These are phyloP conservation scores for Paecilomyces formosus DNA, from an alignment of 2,329 filamentous ascomycete genomes.

Conservation along the genomic window DNA sequence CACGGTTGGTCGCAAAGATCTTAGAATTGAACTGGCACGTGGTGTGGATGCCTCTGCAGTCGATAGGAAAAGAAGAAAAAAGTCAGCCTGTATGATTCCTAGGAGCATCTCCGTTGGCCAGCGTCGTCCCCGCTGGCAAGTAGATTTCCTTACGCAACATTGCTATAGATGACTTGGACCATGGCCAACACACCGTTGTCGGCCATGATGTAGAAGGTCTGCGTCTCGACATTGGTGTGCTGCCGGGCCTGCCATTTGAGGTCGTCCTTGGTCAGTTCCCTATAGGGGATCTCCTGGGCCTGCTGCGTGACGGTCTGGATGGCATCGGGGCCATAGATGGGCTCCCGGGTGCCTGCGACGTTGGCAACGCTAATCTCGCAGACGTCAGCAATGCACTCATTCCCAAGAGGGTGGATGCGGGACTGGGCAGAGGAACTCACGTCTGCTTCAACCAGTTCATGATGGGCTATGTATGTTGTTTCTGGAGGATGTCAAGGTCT, in stretches of 20 bases:
- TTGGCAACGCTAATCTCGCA: conserved; percentile 48
- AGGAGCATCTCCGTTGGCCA: not conserved
- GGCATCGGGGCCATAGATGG: conserved; percentile 84
- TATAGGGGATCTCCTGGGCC: conserved; percentile 68
- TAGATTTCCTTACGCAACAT: conserved; percentile 65
- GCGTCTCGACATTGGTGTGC: conserved; percentile 85
- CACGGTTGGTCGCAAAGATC: conserved; percentile 69
- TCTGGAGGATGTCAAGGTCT: not conserved
- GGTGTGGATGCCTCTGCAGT: conserved; percentile 69
- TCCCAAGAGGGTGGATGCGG: conserved; percentile 3
- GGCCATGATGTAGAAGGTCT: conserved; percentile 84
- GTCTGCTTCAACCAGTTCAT: conserved; percentile 94
- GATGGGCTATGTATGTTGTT: conserved; percentile 46
- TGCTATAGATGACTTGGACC: conserved; percentile 94
- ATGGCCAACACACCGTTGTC: conserved; percentile 71
- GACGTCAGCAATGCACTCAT: conserved; percentile 5
- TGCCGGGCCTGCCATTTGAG: conserved; percentile 76
- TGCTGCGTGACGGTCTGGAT: conserved; percentile 81
- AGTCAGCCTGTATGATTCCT: conserved; percentile 3
- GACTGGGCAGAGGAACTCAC: conserved; percentile 47
- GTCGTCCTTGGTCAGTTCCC: conserved; percentile 68
- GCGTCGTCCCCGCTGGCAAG: conserved; percentile 3
- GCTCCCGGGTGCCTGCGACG: conserved; percentile 92
- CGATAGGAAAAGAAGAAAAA: conserved; percentile 5
- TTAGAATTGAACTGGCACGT: conserved; percentile 94